These are phyloP conservation scores for Hippophae tibetana DNA, from an alignment of 306 rosid genomes.

Conservation along the genomic window DNA sequence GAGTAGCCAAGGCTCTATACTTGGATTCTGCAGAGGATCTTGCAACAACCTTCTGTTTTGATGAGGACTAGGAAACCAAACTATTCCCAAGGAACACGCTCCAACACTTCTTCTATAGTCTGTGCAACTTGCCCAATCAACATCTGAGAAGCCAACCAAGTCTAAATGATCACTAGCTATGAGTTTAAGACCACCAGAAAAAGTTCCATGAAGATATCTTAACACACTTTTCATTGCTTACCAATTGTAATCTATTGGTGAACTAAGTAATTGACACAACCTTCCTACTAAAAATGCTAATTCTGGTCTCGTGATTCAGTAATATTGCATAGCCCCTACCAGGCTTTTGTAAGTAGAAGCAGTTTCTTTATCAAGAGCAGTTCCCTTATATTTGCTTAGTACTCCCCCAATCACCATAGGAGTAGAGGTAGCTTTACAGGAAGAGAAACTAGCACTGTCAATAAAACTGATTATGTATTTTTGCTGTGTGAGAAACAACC, in stretches of 20 bases:
- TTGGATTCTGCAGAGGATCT: not conserved
- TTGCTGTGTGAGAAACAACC: not conserved
- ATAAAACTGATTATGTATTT: too few species aligned
- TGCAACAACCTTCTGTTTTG: not conserved
- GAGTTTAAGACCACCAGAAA: not conserved
- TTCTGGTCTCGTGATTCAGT: not conserved
- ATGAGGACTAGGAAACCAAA: not conserved
- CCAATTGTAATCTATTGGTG: not conserved
- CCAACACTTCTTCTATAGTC: not conserved
- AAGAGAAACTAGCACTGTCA: not conserved
- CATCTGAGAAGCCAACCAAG: not conserved
- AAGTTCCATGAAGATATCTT: not conserved
- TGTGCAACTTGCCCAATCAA: not conserved
- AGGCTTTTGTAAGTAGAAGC: not conserved
- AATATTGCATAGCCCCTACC: not conserved
- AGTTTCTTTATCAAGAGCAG: too few species aligned
- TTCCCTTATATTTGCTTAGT: not conserved
- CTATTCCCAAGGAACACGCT: not conserved
- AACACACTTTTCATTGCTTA: not conserved
- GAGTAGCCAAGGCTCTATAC: not conserved
- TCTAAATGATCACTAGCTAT: not conserved
- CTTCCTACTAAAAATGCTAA: not conserved
- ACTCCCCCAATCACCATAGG: not conserved
- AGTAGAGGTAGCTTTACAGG: not conserved
- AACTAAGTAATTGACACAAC: not conserved